Evolutionary conservation across 331 rosid species (phyloP), one percentile per base, ranked within the genome.

Genomic region (Dryas integrifolia): DNA sequence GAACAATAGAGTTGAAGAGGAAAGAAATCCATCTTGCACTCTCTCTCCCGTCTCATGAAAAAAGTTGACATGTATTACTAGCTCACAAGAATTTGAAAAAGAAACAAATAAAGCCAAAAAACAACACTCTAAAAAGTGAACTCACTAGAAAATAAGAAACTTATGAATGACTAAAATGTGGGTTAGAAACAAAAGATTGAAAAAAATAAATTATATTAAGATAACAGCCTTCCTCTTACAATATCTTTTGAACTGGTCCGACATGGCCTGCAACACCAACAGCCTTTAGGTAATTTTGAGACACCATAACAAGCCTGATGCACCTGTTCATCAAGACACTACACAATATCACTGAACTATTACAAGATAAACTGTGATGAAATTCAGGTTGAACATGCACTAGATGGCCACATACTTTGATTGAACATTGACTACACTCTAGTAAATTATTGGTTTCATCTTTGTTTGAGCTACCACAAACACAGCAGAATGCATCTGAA

Each of bases 271-370:
- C 94, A 88, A 74, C 71, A 81, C 94, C 94, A 86, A 51, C 14
- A 61, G 45, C 85, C 87, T 69, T 84, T 88, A 40, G 94, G 94
- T 64, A 80, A 47, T 76, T 82, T 79, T 48, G 88, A 74, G 38
- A 88, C 70, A 21, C 94, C 94, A 75, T 86, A 86, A 82, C 94
- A 86, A 48, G 91, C 94, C 68, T 84, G 94, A 72, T 86, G 94
- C 55, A 88, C 94, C 94, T 88, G 72, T 67, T 56, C 61, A 64
- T 76, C 76, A 78, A 64, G 24, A 82, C 60, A 49, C 46, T 12
- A 67, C 61, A 46, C 24, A 75, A 45, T 41, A 65, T 78, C 73
- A 67, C 52, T 9, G 24, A 51, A 73, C n/a, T 18, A 58, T 48
- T 67, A n/a, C 52, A 44, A 55, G 51, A 58, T 59, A 77, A 67